Evolutionary conservation across 2,329 filamentous ascomycete species (phyloP), one percentile per base, ranked within the genome.

Genomic region (Phaeomoniella chlamydospora): DNA sequence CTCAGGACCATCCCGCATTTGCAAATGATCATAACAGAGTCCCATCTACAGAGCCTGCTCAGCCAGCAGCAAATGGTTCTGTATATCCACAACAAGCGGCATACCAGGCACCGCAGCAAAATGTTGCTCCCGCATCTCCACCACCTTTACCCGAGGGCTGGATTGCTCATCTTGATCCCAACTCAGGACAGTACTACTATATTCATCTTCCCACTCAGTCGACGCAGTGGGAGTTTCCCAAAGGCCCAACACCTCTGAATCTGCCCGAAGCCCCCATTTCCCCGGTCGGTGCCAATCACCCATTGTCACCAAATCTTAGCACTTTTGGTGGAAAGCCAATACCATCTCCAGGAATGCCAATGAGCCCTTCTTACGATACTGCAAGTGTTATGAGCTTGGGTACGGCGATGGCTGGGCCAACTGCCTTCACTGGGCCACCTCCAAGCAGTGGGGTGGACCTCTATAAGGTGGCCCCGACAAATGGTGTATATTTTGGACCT

Each of bases 171-270:
- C 68, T 96, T 3, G 90, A 98, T 54, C 82, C 85, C 45, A 94
- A 82, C 52, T 96, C 88, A 2, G 90, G 90, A 1, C 88, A 96
- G 53, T 98, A 96, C 58, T 98, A 98, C 57, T 98, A 98, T 52
- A 98, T 98, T 40, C 90, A 98, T 55, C 69, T 98, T 18, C 82
- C 87, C 2, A 87, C 84, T 0, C 90, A 96, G 53, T 85, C 87
- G 2, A 98, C 90, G 1, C 90, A 98, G 54, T 98, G 90, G 90
- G 90, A 98, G 51, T 96, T 96, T 46, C 90, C 90, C 17, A 96
- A 94, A 59, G 88, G 88, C 0, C 87, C 87, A 0, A 94, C 85
- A 15, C 88, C 88, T 1, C 68, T 94, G 37, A 82, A 84, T 43
- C 72, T 93, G 43, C 86, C 92, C 40, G 72, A 81, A 11, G 68